A percentile compares a stretch with the other conserved stretches of the same genome.
These are phyloP conservation scores for Paratinospora sagittata DNA, from an alignment of 164 flowering plant species.

Conservation along the genomic window DNA sequence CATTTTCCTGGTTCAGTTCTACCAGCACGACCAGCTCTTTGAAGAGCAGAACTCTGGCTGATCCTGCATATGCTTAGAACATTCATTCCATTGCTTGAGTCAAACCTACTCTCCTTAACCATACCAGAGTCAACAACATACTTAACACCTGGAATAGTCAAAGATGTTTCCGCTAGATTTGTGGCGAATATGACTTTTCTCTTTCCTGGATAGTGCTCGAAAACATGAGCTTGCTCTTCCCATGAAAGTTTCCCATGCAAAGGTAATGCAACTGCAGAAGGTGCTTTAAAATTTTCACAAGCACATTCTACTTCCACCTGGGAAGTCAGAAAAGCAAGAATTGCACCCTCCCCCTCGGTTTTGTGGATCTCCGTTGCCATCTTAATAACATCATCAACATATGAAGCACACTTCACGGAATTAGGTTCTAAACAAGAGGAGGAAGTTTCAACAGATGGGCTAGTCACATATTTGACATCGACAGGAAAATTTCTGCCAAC, in stretches of 20 bases:
- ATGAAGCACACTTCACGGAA: conserved; percentile 35
- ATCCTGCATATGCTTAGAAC: conserved; percentile 65
- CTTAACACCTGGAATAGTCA: conserved; percentile 90
- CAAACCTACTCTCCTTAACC: conserved; percentile 84
- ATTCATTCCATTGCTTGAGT: conserved; percentile 83
- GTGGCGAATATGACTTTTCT: conserved; percentile 89
- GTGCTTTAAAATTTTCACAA: conserved; percentile 57
- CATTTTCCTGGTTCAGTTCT: conserved; percentile 89
- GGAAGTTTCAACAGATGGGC: conserved; percentile 21
- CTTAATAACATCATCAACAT: conserved; percentile 62
- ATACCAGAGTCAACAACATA: conserved; percentile 87
- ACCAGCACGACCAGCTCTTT: conserved; percentile 97
- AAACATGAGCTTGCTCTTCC: conserved; percentile 72
- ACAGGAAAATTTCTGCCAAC: conserved; percentile 85
- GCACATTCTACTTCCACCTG: conserved; percentile 94
- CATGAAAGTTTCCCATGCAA: conserved; percentile 85
- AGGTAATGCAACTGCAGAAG: conserved; percentile 59
- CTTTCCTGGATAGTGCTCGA: conserved; percentile 51
- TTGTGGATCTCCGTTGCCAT: conserved; percentile 52
- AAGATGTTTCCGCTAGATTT: conserved; percentile 93
- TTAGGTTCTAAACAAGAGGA: conserved; percentile 12
- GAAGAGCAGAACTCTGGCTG: conserved; percentile 89
- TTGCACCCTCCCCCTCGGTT: conserved; percentile 66
- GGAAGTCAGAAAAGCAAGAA: conserved; percentile 93
- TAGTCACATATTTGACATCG: conserved; percentile 56